Evolutionary conservation across 179 eudicot species (phyloP).

Genomic region (Silene coronaria): DNA sequence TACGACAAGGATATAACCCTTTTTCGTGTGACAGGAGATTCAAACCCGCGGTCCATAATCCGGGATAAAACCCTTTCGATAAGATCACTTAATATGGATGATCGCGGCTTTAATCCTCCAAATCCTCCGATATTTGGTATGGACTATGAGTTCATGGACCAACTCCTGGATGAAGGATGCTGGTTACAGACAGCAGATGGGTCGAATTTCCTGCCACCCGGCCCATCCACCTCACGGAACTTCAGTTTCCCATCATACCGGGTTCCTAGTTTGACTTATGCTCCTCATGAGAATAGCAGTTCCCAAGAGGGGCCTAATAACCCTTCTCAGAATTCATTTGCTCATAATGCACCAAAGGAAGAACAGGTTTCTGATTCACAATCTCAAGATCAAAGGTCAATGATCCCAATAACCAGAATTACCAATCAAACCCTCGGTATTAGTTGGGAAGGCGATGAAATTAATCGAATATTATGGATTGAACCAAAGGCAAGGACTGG

Average conservation of each 20-base stretch:
- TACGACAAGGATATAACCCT: neutral
- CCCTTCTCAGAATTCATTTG: slow-evolving; percentile 3
- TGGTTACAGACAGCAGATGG: slow-evolving; percentile 62
- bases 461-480: slow-evolving; percentile 48
- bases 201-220: slow-evolving; percentile 41
- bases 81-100: slow-evolving; percentile 41
- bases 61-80: neutral
- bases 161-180: slow-evolving; percentile 56
- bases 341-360: slow-evolving; percentile 23
- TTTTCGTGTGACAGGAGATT: too few species aligned
- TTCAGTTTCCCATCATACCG: slow-evolving; percentile 30
- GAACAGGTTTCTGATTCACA: slow-evolving; percentile 34
- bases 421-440: slow-evolving; percentile 24
- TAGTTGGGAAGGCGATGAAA: slow-evolving; percentile 36
- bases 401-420: slow-evolving; percentile 24
- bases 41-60: too few species aligned
- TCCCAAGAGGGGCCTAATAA: slow-evolving; percentile 16
- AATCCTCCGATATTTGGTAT: slow-evolving; percentile 38
- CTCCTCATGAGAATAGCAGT: slow-evolving; percentile 11
- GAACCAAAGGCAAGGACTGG: slow-evolving; percentile 39
- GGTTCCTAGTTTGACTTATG: slow-evolving; percentile 21
- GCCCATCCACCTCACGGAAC: slow-evolving; percentile 29
- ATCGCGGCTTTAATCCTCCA: slow-evolving; percentile 39
- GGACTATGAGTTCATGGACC: slow-evolving; percentile 67
- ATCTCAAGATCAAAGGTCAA: slow-evolving; percentile 29